Percentiles rank a stretch among this genome's conserved stretches.
These are phyloP conservation scores for Coniosporium apollinis DNA, from an alignment of 495 filamentous ascomycete species.

Conservation along the genomic window DNA sequence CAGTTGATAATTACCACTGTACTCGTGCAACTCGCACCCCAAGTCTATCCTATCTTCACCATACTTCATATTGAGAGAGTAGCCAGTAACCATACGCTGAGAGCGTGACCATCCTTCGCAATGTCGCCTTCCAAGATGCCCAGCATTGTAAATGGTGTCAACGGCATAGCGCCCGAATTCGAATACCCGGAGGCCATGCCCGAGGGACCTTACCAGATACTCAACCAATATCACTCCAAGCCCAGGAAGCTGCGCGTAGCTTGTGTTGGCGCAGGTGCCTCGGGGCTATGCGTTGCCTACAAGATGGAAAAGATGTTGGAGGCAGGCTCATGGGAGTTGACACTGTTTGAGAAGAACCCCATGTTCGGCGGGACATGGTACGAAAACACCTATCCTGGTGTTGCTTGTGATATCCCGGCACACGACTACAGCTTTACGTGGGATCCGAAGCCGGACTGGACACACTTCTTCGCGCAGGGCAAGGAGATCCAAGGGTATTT, in stretches of 20 bases:
- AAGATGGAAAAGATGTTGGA: slow-evolving; percentile 20
- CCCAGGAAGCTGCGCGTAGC: slow-evolving; percentile 16
- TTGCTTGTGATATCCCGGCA: slow-evolving; percentile 28
- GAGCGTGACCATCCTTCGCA: no score
- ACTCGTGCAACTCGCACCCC: no score
- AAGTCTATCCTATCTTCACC: no score
- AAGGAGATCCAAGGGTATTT: slow-evolving; percentile 23
- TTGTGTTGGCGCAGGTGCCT: slow-evolving; percentile 17
- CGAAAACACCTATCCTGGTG: slow-evolving; percentile 54
- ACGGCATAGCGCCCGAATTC: slow-evolving; percentile 13
- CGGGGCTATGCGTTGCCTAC: slow-evolving; percentile 19
- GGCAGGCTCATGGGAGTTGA: slow-evolving; percentile 17
- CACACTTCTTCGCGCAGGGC: slow-evolving; percentile 19
- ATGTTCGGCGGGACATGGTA: slow-evolving; percentile 24
- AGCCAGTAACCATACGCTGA: no score
- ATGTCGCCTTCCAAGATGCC: slow-evolving; percentile 14
- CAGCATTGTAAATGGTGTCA: slow-evolving; percentile 13
- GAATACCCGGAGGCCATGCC: slow-evolving; percentile 14
- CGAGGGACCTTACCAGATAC: slow-evolving; percentile 16
- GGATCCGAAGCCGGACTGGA: slow-evolving; percentile 23
- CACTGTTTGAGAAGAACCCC: slow-evolving; percentile 14
- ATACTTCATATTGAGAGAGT: no score
- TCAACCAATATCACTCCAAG: slow-evolving; percentile 20
- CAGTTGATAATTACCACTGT: no score
- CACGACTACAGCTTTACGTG: slow-evolving; percentile 21